Evolutionary conservation across 495 filamentous ascomycete genomes (phyloP).

Genomic region (Neurospora discreta): DNA sequence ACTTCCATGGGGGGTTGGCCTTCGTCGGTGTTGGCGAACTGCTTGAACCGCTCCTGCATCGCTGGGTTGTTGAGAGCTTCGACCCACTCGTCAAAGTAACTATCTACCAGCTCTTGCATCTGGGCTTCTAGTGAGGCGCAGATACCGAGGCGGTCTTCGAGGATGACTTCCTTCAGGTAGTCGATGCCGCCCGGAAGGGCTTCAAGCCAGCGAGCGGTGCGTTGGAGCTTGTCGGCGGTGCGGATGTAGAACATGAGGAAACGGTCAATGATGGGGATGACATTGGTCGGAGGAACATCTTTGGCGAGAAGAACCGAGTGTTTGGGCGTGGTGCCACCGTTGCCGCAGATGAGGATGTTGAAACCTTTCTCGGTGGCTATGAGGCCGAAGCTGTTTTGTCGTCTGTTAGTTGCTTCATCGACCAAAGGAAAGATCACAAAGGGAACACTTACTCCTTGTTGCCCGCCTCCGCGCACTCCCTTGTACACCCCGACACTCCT

Average conservation of each 20-base stretch:
- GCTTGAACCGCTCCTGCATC: slow-evolving; percentile 61
- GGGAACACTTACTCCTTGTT: slow-evolving; percentile 66
- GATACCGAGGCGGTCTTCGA: slow-evolving; percentile 86
- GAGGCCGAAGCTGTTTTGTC: slow-evolving; percentile 59
- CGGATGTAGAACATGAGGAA: slow-evolving; percentile 96
- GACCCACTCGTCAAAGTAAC: slow-evolving; percentile 95
- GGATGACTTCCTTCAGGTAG: slow-evolving; percentile 73
- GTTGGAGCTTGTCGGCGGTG: slow-evolving; percentile 88
- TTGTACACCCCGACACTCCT: slow-evolving; percentile 82
- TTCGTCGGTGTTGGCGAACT: slow-evolving; percentile 81
- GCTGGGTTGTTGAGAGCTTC: slow-evolving; percentile 65
- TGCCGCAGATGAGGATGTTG: slow-evolving; percentile 90
- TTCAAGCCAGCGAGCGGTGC: slow-evolving; percentile 90
- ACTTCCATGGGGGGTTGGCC: slow-evolving; percentile 59
- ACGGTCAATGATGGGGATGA: slow-evolving; percentile 79
- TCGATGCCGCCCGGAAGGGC: slow-evolving; percentile 74
- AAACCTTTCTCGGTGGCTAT: slow-evolving; percentile 93
- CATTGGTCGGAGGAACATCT: slow-evolving; percentile 77
- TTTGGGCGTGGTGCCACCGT: slow-evolving; percentile 79
- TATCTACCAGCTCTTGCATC: slow-evolving; percentile 79
- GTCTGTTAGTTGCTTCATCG: slow-evolving; percentile 7
- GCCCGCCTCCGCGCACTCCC: slow-evolving; percentile 92
- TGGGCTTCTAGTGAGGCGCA: slow-evolving; percentile 76
- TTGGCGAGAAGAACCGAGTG: slow-evolving; percentile 86
- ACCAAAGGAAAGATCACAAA: background rate